Base-by-base conservation (phyloP, 106 monocot genomes). In the Triglochin maritima region DNA sequence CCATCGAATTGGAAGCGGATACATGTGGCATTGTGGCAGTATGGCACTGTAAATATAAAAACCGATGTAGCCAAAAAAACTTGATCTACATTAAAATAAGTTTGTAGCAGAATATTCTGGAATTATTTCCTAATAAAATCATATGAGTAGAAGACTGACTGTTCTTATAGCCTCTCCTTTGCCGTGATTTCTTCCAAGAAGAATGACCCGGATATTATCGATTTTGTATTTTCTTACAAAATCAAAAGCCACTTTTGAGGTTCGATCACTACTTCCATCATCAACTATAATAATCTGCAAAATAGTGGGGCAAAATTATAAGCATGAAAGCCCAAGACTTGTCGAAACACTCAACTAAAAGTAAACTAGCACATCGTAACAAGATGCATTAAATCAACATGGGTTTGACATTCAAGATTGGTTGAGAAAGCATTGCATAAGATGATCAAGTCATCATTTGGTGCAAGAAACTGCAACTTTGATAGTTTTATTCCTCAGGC, bases 151-250 rank as follows among this genome's bases (percentile, higher is more conserved):
- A 71, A 50, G 51, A 76, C 89, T 83, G 56, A 91, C 96, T 80
- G 79, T 86, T 89, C 80, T 92, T 47, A 98, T 86, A 71, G 98
- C 98, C 76, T 98, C 98, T 52, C 98, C 98, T 77, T 98, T 98
- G 45, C 98, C 98, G 81, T 98, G 92, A 72, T 98, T 98, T 81
- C 70, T 84, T 52, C 91, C 88, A 56, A 98, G 85, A 66, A 81
- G 78, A 72, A 98, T 77, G 67, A 98, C 79, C 17, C 98, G 82
- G 42, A 98, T 74, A 73, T 82, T 86, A 68, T 98, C 98, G 50
- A 98, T 82, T 52, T 86, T 92, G 67, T 92, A 84, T 69, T 84
- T 92, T 60, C 80, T 80, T 53, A 98, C 86, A 84, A 82, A 98
- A 41, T 86, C 84, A 77, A 98, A 98, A 63, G 88, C 91, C 43